Percentiles rank a stretch among this genome's conserved stretches.
Conservation (phyloP, 148 eudicot species). For the Suaeda aralocaspica region DNA sequence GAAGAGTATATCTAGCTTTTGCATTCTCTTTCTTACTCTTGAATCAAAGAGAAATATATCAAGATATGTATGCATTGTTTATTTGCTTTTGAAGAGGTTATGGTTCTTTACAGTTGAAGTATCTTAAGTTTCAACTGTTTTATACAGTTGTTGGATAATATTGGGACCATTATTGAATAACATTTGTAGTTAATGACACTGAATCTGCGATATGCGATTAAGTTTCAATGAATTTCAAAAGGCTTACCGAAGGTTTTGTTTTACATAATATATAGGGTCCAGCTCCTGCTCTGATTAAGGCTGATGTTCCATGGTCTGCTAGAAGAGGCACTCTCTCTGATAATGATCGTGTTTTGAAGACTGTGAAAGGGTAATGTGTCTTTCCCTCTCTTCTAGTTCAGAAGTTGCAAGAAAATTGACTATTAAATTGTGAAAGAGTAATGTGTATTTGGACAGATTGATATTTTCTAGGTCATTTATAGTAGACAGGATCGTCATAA, state of each 20-base stretch:
- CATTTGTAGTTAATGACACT: neutral
- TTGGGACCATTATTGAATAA: neutral
- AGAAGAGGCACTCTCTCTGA: constrained; percentile 76
- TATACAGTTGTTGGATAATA: neutral
- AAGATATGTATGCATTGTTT: too few relatives aligned
- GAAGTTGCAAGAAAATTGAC: too few relatives aligned
- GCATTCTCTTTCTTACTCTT: too few relatives aligned
- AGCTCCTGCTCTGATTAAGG: constrained; percentile 69
- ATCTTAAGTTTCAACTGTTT: neutral
- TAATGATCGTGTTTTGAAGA: constrained; percentile 83
- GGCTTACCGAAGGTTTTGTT: constrained; percentile 9
- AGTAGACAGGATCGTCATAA: neutral
- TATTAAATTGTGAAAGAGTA: constrained; percentile 97
- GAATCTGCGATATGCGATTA: neutral
- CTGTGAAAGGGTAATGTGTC: constrained; percentile 76
- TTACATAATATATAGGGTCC: constrained; percentile 47
- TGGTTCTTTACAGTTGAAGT: neutral
- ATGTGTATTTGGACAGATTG: constrained; percentile 9
- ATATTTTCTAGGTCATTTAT: neutral
- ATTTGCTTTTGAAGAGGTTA: too few relatives aligned
- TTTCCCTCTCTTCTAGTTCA: neutral
- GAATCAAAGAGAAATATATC: too few relatives aligned
- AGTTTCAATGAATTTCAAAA: too few relatives aligned
- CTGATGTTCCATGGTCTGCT: constrained; percentile 93
- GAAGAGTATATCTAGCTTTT: too few relatives aligned